A percentile compares a stretch with the other conserved stretches of the same genome.
phyloP scores from a whole-genome alignment of 345 rosid genomes.

The Brassica cretica region DNA sequence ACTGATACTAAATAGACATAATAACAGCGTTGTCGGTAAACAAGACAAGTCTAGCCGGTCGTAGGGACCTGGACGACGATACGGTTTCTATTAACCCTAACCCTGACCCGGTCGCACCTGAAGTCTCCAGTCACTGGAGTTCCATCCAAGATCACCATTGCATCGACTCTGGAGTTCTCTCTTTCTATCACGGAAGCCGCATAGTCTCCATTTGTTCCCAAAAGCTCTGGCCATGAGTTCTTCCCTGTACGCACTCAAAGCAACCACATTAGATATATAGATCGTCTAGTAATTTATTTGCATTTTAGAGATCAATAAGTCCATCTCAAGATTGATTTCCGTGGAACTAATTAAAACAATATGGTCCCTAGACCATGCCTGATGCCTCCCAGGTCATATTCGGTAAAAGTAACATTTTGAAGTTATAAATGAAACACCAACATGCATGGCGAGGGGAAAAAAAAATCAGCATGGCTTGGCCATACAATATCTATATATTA shows the following conservation, averaged over 20 bases:
- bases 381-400: not conserved
- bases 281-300: not conserved
- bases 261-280: not conserved
- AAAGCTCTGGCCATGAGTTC: slow-evolving; percentile 46
- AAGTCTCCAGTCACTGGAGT: slow-evolving; percentile 25
- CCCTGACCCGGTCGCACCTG: slow-evolving; percentile 41
- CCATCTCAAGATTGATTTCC: not conserved
- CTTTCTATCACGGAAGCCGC: slow-evolving; percentile 34
- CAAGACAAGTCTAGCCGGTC: slow-evolving; percentile 24
- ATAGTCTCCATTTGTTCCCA: slow-evolving; percentile 34
- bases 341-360: not conserved
- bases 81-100: slow-evolving; percentile 32
- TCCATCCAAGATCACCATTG: slow-evolving; percentile 34
- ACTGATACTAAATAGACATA: not conserved
- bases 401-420: not conserved
- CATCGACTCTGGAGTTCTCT: slow-evolving; percentile 30
- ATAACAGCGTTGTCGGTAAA: not conserved
- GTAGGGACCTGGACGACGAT: slow-evolving; percentile 29
- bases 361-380: not conserved
- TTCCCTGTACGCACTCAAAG: slow-evolving; percentile 28
- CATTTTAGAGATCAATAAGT: slow-evolving; percentile 3
- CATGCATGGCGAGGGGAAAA: too few relatives aligned
- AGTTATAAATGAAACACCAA: not conserved
- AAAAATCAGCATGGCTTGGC: not conserved
- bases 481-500: not conserved